Conservation (phyloP, 1,284 basidiomycete species). For the Trichosporon sp. region DNA sequence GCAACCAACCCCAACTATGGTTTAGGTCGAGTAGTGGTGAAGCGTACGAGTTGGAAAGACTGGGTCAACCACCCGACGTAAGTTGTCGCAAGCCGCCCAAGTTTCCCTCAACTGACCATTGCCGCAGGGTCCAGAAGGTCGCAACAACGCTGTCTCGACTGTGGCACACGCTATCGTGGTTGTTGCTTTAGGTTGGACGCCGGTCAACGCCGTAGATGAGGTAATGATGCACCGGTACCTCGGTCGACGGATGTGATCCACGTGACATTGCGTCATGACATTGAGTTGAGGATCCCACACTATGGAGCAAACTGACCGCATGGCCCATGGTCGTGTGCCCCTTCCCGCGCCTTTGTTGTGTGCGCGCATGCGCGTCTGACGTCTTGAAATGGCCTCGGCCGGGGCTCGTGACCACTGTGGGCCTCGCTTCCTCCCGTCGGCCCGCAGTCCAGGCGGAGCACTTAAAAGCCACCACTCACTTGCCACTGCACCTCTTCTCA, state of each 20-base stretch:
- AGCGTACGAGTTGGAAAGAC: constrained; percentile 12
- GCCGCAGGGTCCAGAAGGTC: constrained; percentile 14
- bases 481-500: neutral
- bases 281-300: constrained; percentile 4
- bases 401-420: neutral
- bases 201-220: neutral
- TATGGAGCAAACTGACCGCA: constrained; percentile 7
- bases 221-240: neutral
- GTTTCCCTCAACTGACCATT: too few relatives aligned
- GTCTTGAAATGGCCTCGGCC: neutral
- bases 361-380: constrained; percentile 8
- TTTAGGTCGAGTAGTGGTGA: constrained; percentile 23
- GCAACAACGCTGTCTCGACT: constrained; percentile 33
- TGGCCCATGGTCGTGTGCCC: constrained; percentile 6
- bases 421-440: neutral
- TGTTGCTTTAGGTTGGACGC: constrained; percentile 20
- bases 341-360: neutral
- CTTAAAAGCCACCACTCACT: neutral
- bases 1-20: constrained; percentile 15
- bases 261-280: constrained; percentile 17
- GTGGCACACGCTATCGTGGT: constrained; percentile 39
- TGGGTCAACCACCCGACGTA: constrained; percentile 28
- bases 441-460: neutral
- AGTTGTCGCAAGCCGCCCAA: neutral
- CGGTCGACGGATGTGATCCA: neutral